Conservation (phyloP, 2,329 filamentous ascomycete species). For the Cladobotryum protrusum region DNA sequence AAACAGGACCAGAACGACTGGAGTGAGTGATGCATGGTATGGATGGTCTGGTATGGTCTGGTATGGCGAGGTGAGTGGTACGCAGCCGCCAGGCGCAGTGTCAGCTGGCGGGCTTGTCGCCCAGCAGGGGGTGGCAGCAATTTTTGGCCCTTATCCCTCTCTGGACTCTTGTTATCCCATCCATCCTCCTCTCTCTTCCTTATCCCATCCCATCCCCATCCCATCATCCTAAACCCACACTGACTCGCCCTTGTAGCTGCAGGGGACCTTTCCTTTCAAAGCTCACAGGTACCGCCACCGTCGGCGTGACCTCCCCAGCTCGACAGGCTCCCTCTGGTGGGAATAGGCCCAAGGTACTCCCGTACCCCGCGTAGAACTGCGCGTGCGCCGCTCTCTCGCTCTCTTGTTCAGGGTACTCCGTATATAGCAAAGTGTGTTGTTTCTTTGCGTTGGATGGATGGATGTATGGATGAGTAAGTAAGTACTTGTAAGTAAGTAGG, state of each 20-base stretch:
- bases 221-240: too few relatives aligned
- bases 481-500: background rate
- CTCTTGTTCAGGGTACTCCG: too few relatives aligned
- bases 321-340: background rate
- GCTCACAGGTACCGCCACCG: background rate
- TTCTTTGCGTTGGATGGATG: background rate
- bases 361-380: background rate
- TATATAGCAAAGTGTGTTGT: too few relatives aligned
- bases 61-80: too few relatives aligned
- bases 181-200: too few relatives aligned
- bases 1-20: background rate
- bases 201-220: too few relatives aligned
- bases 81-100: conserved; percentile 5
- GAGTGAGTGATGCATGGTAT: too few relatives aligned
- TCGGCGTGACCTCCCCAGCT: conserved; percentile 1
- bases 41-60: too few relatives aligned
- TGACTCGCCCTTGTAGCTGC: background rate
- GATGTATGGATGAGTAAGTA: background rate
- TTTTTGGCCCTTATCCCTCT: too few relatives aligned
- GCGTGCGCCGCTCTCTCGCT: too few relatives aligned
- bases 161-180: too few relatives aligned
- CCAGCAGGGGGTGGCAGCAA: conserved; percentile 1
- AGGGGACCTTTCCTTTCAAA: background rate
- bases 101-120: conserved; percentile 8
- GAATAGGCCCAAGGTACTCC: background rate